Base-by-base conservation (phyloP, 495 filamentous ascomycete genomes). In the Talaromyces wortmannii region DNA sequence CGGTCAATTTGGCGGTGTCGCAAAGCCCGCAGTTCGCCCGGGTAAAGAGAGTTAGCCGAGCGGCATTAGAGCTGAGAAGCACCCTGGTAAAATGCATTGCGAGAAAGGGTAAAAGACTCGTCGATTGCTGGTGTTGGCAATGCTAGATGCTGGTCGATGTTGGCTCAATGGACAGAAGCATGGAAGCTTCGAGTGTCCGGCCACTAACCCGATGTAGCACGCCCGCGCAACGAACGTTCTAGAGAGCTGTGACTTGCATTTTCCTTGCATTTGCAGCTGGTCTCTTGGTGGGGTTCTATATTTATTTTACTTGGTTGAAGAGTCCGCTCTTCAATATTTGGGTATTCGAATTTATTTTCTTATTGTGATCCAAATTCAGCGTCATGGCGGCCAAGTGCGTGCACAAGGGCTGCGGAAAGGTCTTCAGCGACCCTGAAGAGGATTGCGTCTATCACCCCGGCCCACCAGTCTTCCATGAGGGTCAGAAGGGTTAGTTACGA, bases 381-480 rank as follows among this genome's bases (percentile, higher is more conserved):
- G n/a, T 43, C 46, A 96, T 95, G 90, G 78, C 88, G 33, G 82
- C 87, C 63, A 97, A 95, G 75, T 98, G 94, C 68, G 89, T 96
- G 51, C 95, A 97, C 73, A 92, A 95, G 71, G 89, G 91, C 61
- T 98, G 94, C 70, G 89, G 87, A 63, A 99, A 96, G 78, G 67
- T 75, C 30, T 98, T 90, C 72, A 83, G 83, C 49, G 88, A 97
- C 68, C 71, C 83, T 5, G 83, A 92, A 45, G 95, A 97, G 68
- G 78, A 85, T 55, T 99, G 94, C 67, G 74, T 83, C 58, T 96
- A 96, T 72, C 94, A 97, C 74, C 90, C 92, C 48, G 92, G 92
- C 43, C 92, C 91, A 46, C 91, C 92, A 54, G 78, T 95, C 64
- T 99, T 99, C 70, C 94, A 99, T 68, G 94, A 99, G 76, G 94